phyloP scores from a whole-genome alignment of 2,329 filamentous ascomycete species.

The Neurospora sp. region DNA sequence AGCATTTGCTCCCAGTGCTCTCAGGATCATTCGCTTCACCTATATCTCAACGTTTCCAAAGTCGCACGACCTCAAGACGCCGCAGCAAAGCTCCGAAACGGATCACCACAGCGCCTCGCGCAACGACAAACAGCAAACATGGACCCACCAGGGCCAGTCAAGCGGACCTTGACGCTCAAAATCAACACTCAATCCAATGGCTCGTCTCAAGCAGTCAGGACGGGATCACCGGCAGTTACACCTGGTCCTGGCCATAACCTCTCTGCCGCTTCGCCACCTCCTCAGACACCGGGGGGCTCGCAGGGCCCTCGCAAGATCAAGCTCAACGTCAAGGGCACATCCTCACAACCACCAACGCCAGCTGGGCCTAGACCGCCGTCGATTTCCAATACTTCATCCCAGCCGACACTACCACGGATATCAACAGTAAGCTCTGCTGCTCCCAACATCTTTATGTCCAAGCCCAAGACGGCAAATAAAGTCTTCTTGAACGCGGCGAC shows the following conservation, averaged over 20 bases:
- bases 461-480: constrained; percentile 49
- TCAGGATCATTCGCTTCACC: background rate
- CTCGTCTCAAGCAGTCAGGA: constrained; percentile 9
- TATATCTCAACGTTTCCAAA: background rate
- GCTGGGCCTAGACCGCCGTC: constrained; percentile 13
- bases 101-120: background rate
- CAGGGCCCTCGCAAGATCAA: constrained; percentile 16
- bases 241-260: constrained; percentile 1
- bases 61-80: background rate
- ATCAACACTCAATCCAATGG: constrained; percentile 15
- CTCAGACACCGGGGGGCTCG: constrained; percentile 12
- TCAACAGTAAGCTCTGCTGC: constrained; percentile 2
- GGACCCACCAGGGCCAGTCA: background rate
- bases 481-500: constrained; percentile 33
- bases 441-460: constrained; percentile 35
- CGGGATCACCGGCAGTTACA: background rate
- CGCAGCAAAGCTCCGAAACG: background rate
- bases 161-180: constrained; percentile 17
- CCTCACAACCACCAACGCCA: constrained; percentile 17
- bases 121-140: background rate
- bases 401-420: constrained; percentile 8
- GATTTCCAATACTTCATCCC: background rate
- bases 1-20: background rate
- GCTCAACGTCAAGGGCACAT: constrained; percentile 10
- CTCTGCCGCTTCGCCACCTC: constrained; percentile 12